phyloP scores from a whole-genome alignment of 2,329 filamentous ascomycete genomes.

The Penicillium sp. region DNA sequence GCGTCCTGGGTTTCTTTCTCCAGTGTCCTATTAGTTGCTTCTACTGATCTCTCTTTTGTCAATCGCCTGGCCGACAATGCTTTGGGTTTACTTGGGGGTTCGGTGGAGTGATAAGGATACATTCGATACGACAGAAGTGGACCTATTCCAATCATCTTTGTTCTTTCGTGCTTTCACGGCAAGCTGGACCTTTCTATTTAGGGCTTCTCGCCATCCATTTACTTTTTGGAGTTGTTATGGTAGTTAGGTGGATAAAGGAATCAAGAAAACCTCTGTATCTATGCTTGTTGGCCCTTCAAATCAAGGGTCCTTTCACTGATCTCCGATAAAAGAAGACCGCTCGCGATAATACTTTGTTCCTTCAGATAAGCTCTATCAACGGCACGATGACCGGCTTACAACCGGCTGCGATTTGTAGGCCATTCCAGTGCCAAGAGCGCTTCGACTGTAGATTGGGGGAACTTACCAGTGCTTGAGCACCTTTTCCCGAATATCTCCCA shows the following conservation, averaged over 20 bases:
- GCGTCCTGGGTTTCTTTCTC: slow-evolving; percentile 17
- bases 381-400: not conserved
- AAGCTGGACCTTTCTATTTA: not conserved
- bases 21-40: not conserved
- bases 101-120: slow-evolving; percentile 4
- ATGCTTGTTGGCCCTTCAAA: slow-evolving; percentile 14
- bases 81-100: not conserved
- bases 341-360: not conserved
- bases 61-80: not conserved
- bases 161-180: slow-evolving; percentile 6
- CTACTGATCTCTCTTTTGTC: not conserved
- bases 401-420: not conserved
- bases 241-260: slow-evolving; percentile 20
- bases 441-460: not conserved
- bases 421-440: not conserved
- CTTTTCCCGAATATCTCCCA: not conserved
- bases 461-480: not conserved
- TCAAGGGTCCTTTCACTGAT: not conserved
- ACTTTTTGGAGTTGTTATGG: slow-evolving; percentile 23
- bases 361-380: slow-evolving; percentile 10
- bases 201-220: slow-evolving; percentile 2
- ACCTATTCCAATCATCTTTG: slow-evolving; percentile 4
- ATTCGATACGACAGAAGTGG: slow-evolving; percentile 8
- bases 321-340: slow-evolving; percentile 14
- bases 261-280: slow-evolving; percentile 22